Evolutionary conservation across 495 filamentous ascomycete species (phyloP), one percentile per base, ranked within the genome.

Genomic region (Penicillium diatomitis): DNA sequence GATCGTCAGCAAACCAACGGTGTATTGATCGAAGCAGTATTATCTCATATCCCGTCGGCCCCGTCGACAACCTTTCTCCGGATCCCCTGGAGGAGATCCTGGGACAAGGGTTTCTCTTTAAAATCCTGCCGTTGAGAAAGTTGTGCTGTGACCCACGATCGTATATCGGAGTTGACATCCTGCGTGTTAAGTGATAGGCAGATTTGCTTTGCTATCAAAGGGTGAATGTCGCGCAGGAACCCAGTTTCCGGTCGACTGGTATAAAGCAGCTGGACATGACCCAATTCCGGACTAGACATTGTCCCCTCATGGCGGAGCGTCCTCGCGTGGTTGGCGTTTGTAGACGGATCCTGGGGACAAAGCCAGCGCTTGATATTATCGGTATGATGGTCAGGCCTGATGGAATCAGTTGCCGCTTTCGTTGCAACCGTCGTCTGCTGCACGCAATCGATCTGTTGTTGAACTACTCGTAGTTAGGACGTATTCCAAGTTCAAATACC

Each of bases 1-100:
- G 4, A 29, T 34, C 30, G 44, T 44, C n/a, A 62, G 49, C 4
- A 49, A 36, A 20, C 48, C 10, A 41, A 51, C 38, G 49, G 9
- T n/a, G 49, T 48, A 57, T 47, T 9, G 9, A 55, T 32, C 29
- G 27, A 47, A 33, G 3, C 32, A 40, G 11, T 38, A 51, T 35
- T 40, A 9, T 37, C 63, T 54, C 54, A 73, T 61, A 72, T 72
- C 35, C 68, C 64, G 35, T 66, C 46, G 8, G 61, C 61, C 46
- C 62, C 45, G 5, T 56, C 52, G 48, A 44, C 63, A 53, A 44
- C 40, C 44, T 45, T 48, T 12, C 30, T 61, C 49, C 10, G 50
- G 35, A 52, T 61, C 31, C 33, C 41, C 4, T 53, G 30, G 4
- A 51, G 54, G 34, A 62, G 46, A 32, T 53, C 12, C 28, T 42